A percentile compares a stretch with the other conserved stretches of the same genome.
Evolutionary conservation across 2,329 filamentous ascomycete genomes (phyloP).

Genomic region (Penicillium freii): DNA sequence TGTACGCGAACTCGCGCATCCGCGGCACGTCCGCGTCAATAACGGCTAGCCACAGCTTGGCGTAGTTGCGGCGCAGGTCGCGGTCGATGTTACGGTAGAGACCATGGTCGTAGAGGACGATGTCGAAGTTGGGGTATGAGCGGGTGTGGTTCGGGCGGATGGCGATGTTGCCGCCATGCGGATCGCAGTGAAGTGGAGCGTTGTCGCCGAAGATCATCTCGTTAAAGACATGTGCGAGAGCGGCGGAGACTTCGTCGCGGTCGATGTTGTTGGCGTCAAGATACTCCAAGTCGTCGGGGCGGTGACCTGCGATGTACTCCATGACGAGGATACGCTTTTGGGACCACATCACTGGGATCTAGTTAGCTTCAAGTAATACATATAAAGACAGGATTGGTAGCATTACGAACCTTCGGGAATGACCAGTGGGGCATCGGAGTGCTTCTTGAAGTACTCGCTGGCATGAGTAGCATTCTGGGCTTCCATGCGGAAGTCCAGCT

Average conservation of each 20-base stretch:
- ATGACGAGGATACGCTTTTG: constrained; percentile 89
- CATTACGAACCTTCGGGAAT: constrained; percentile 63
- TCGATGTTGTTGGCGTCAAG: constrained; percentile 84
- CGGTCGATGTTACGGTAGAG: constrained; percentile 89
- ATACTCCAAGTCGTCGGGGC: constrained; percentile 84
- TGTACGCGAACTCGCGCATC: constrained; percentile 85
- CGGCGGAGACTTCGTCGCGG: constrained; percentile 90
- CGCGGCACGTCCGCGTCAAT: constrained; percentile 79
- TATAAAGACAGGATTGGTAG: neutral
- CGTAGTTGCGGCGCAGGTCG: constrained; percentile 77
- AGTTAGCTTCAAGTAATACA: constrained; percentile 15
- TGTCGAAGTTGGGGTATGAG: constrained; percentile 77
- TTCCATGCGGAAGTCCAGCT: constrained; percentile 85
- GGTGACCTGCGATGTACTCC: constrained; percentile 83
- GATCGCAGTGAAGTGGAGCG: constrained; percentile 92
- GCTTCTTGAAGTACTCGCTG: constrained; percentile 73
- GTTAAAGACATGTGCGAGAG: constrained; percentile 90
- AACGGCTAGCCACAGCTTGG: constrained; percentile 95
- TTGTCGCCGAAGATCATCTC: constrained; percentile 96
- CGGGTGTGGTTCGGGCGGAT: constrained; percentile 71
- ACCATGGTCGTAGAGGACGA: constrained; percentile 95
- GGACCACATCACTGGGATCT: constrained; percentile 70
- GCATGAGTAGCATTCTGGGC: constrained; percentile 79
- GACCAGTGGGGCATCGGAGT: constrained; percentile 74
- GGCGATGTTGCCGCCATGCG: constrained; percentile 93